These are phyloP conservation scores for Aurifilum marmelostoma DNA, from an alignment of 2,329 filamentous ascomycete genomes.

Conservation along the genomic window DNA sequence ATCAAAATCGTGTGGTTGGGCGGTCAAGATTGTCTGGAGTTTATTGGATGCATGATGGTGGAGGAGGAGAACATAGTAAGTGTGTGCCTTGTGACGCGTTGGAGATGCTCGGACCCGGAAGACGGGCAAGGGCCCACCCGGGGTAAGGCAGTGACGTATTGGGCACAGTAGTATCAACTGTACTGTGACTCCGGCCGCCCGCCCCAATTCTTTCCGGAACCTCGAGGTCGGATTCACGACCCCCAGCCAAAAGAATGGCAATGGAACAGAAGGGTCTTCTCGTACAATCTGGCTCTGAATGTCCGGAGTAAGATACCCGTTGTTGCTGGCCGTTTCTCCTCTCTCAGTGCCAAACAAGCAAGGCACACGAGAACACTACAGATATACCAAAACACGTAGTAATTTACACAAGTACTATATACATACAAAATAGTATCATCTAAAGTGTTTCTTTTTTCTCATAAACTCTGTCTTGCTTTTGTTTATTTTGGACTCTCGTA, in stretches of 20 bases:
- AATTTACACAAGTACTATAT: too few relatives aligned
- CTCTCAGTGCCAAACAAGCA: too few relatives aligned
- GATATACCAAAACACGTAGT: too few relatives aligned
- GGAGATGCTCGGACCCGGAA: neutral
- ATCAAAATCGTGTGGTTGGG: neutral
- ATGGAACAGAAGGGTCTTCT: too few relatives aligned
- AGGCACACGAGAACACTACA: too few relatives aligned
- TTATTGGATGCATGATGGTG: neutral
- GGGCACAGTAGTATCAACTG: too few relatives aligned
- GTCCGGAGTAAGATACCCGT: too few relatives aligned
- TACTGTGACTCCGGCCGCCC: neutral
- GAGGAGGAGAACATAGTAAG: neutral
- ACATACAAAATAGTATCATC: neutral
- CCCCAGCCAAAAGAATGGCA: too few relatives aligned
- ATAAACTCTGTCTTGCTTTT: neutral
- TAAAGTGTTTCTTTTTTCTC: neutral
- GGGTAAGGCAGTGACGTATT: conserved; percentile 4
- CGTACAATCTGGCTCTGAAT: too few relatives aligned
- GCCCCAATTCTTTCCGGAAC: neutral
- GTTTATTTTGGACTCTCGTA: conserved; percentile 2
- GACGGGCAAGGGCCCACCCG: neutral
- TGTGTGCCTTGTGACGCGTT: neutral
- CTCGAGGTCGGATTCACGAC: too few relatives aligned
- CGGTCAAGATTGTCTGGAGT: neutral
- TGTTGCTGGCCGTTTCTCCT: too few relatives aligned